Percentiles rank a stretch among this genome's conserved stretches.
phyloP scores from a whole-genome alignment of 345 rosid species.

The Aurinia saxatilis region DNA sequence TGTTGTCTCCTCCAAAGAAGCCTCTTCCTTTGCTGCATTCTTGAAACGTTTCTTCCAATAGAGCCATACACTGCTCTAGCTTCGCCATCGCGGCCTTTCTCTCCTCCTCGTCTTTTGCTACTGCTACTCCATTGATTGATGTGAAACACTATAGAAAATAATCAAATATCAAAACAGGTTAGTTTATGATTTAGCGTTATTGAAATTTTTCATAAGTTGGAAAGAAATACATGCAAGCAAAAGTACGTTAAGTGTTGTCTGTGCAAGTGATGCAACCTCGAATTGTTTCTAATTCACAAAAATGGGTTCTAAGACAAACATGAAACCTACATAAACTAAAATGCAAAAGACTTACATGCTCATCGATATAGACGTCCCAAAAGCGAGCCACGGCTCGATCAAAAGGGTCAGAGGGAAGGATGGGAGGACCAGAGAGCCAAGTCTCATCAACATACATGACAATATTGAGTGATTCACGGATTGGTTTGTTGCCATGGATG shows the following conservation, averaged over 20 bases:
- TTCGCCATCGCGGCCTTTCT: slow-evolving; percentile 29
- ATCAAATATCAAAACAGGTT: background rate
- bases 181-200: no score
- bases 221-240: no score
- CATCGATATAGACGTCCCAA: slow-evolving; percentile 30
- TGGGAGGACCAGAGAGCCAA: slow-evolving; percentile 29
- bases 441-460: slow-evolving; percentile 30
- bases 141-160: slow-evolving; percentile 43
- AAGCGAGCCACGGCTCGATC: slow-evolving; percentile 32
- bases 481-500: slow-evolving; percentile 33
- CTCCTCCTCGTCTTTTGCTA: slow-evolving; percentile 38
- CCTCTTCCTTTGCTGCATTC: slow-evolving; percentile 61
- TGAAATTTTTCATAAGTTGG: no score
- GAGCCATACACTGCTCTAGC: slow-evolving; percentile 34
- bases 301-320: background rate
- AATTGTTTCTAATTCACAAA: no score
- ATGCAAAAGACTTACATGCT: slow-evolving; percentile 35
- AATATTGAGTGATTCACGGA: slow-evolving; percentile 30
- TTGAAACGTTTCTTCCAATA: slow-evolving; percentile 50
- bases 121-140: slow-evolving; percentile 23
- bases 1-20: slow-evolving; percentile 68
- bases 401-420: slow-evolving; percentile 27
- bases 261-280: no score
- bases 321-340: background rate
- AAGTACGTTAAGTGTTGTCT: no score